Conservation (phyloP, 176 grass and related monocot species). For the Bothriochloa decipiens region DNA sequence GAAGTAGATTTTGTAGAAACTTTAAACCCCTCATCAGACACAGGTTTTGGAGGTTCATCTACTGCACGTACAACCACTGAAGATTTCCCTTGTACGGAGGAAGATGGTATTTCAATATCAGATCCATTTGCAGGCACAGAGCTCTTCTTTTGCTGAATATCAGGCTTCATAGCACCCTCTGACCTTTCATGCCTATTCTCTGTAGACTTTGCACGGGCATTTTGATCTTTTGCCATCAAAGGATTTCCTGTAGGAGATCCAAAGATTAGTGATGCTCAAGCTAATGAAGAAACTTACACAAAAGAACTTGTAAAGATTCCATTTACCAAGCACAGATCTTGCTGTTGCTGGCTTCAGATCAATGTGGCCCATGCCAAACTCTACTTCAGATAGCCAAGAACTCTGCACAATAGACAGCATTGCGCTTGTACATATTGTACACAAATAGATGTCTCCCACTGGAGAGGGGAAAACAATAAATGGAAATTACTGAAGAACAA, state of each 20-base stretch:
- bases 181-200: conserved; percentile 77
- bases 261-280: conserved; percentile 35
- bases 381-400: conserved; percentile 97
- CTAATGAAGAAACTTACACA: conserved; percentile 13
- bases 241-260: conserved; percentile 64
- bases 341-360: conserved; percentile 70
- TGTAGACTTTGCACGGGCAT: conserved; percentile 59
- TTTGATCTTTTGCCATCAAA: conserved; percentile 65
- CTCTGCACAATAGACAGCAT: conserved; percentile 58
- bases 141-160: conserved; percentile 66
- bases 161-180: conserved; percentile 63
- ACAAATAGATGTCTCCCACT: conserved; percentile 24
- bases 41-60: conserved; percentile 70
- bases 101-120: conserved; percentile 53
- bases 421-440: background rate
- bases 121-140: conserved; percentile 54
- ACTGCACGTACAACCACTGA: conserved; percentile 52
- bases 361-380: conserved; percentile 91
- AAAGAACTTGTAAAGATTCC: conserved; percentile 22
- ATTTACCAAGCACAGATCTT: conserved; percentile 73
- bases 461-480: background rate
- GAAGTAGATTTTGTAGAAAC: conserved; percentile 54
- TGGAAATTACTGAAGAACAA: conserved; percentile 29
- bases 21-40: conserved; percentile 63
- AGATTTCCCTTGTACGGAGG: conserved; percentile 55